Evolutionary conservation across 1,284 basidiomycete species (phyloP).

Genomic region (Agroathelia rolfsii): DNA sequence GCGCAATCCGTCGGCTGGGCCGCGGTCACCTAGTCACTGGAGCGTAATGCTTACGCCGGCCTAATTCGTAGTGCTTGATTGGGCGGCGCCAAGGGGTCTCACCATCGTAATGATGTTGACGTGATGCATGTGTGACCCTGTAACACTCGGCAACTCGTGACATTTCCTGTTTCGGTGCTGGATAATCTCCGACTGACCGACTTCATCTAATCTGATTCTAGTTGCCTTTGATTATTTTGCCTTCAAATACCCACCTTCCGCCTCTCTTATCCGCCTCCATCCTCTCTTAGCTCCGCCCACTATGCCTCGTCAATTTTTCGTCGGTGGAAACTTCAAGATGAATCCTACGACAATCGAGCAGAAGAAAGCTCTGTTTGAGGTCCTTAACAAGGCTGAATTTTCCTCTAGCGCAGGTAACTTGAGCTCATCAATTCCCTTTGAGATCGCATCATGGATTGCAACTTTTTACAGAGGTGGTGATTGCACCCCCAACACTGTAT

Average conservation of each 20-base stretch:
- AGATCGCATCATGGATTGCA: slow-evolving; percentile 1
- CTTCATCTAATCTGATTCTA: too few species aligned
- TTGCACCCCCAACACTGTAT: slow-evolving; percentile 87
- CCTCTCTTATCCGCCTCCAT: slow-evolving; percentile 1
- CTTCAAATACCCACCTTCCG: slow-evolving; percentile 2
- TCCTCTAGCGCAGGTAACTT: slow-evolving; percentile 65
- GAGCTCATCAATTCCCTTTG: neutral
- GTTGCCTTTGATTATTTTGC: neutral
- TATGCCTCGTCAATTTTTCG: slow-evolving; percentile 78
- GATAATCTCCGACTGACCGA: too few species aligned
- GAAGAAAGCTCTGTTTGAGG: slow-evolving; percentile 55
- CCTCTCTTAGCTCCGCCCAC: slow-evolving; percentile 9
- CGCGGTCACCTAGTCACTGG: too few species aligned
- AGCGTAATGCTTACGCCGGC: too few species aligned
- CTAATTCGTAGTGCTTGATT: too few species aligned
- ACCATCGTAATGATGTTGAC: too few species aligned
- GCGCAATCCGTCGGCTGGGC: too few species aligned
- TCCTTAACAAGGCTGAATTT: slow-evolving; percentile 69
- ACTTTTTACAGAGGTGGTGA: slow-evolving; percentile 69
- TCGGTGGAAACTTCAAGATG: slow-evolving; percentile 96
- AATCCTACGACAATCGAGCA: slow-evolving; percentile 66
- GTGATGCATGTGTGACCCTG: too few species aligned
- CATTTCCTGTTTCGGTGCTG: too few species aligned
- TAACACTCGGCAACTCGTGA: too few species aligned
- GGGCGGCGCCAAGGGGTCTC: too few species aligned